Percentiles rank a stretch among this genome's conserved stretches.
Conservation (phyloP, 192 early-diverging fungal genomes). For the Podila horticola region DNA sequence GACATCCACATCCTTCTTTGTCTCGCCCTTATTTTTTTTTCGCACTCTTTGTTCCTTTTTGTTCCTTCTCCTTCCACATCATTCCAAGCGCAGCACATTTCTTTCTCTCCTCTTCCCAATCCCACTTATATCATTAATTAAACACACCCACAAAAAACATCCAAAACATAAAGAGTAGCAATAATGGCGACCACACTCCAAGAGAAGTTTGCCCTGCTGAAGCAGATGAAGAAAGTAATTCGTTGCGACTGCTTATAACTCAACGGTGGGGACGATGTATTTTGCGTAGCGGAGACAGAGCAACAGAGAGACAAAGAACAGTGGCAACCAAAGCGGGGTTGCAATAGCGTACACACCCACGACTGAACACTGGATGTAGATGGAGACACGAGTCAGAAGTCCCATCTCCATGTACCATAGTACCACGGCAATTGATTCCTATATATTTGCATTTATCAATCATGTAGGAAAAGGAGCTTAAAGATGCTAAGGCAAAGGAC, state of each 20-base stretch:
- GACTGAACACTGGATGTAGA: not conserved
- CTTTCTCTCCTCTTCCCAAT: not conserved
- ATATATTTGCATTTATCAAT: not conserved
- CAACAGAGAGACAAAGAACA: not conserved
- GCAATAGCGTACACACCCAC: not conserved
- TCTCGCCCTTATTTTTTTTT: not conserved
- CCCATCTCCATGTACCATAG: too few relatives aligned
- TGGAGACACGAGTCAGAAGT: too few relatives aligned
- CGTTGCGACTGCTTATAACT: not conserved
- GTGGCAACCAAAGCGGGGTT: not conserved
- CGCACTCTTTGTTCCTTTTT: slow-evolving; percentile 1
- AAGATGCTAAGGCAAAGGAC: slow-evolving; percentile 8
- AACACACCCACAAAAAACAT: not conserved
- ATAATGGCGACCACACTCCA: slow-evolving; percentile 41
- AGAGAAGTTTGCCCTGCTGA: slow-evolving; percentile 46
- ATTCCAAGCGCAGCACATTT: not conserved
- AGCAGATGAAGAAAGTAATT: slow-evolving; percentile 51
- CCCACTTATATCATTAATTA: not conserved
- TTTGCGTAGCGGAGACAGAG: not conserved
- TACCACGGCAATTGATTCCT: not conserved
- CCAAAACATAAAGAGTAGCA: not conserved
- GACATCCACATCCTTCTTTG: not conserved
- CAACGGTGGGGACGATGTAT: not conserved
- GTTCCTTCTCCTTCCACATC: not conserved
- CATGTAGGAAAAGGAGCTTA: slow-evolving; percentile 9